Evolutionary conservation across 352 stramenopile species (phyloP).

Genomic region (Pythium aristosporum): DNA sequence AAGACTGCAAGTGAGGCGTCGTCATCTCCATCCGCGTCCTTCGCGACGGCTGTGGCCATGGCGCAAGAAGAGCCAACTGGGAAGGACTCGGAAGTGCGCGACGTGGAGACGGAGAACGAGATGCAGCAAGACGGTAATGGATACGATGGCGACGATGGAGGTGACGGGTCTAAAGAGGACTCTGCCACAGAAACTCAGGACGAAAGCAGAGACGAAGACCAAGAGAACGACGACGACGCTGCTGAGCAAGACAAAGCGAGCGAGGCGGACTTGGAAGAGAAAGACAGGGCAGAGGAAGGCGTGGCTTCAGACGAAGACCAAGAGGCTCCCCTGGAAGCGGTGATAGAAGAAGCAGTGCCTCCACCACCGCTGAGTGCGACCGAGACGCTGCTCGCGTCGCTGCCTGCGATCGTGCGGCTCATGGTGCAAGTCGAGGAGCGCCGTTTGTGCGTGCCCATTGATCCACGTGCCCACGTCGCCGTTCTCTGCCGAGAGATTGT

Average conservation of each 20-base stretch:
- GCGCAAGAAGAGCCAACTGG: not conserved
- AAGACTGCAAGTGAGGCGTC: not conserved
- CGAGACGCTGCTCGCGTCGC: conserved; percentile 23
- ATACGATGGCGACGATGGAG: not conserved
- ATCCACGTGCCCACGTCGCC: conserved; percentile 42
- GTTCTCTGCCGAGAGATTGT: conserved; percentile 55
- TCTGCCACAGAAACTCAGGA: not conserved
- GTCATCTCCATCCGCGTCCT: no score
- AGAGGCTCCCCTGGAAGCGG: not conserved
- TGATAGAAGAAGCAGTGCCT: not conserved
- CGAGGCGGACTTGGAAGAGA: not conserved
- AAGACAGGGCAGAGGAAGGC: not conserved
- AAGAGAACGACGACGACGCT: not conserved
- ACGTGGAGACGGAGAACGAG: conserved; percentile 4
- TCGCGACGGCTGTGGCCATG: not conserved
- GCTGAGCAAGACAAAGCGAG: conserved; percentile 6
- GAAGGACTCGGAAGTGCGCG: conserved; percentile 9
- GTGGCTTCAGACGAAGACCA: not conserved
- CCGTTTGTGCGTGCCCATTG: conserved; percentile 56
- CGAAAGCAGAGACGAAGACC: not conserved
- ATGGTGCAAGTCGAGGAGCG: conserved; percentile 55
- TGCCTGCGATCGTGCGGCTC: conserved; percentile 47
- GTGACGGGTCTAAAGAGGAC: not conserved
- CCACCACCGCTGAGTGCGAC: not conserved
- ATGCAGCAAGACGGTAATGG: not conserved